Evolutionary conservation across 495 filamentous ascomycete species (phyloP).

Genomic region (Penicillium antarcticum): DNA sequence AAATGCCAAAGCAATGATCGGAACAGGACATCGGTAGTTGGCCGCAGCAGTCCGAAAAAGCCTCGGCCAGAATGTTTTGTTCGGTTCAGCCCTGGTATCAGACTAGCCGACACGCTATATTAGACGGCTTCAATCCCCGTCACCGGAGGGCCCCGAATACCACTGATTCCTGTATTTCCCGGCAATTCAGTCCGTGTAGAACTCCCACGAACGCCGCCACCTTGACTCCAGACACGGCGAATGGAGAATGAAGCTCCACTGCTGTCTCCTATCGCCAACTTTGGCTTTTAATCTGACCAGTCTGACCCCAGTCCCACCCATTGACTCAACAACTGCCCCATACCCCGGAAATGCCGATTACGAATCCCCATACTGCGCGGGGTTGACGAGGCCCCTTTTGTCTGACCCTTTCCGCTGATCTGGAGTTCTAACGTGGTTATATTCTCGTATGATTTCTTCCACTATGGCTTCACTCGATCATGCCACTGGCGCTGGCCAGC

Average conservation of each 20-base stretch:
- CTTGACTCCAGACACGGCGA: not conserved
- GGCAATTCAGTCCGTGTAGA: not conserved
- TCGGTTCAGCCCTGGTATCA: not conserved
- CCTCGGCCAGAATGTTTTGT: not conserved
- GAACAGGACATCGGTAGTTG: not conserved
- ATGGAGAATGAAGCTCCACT: not conserved
- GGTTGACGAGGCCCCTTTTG: slow-evolving; percentile 2
- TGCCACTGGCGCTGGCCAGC: not conserved
- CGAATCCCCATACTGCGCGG: not conserved
- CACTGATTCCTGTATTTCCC: not conserved
- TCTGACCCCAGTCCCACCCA: not conserved
- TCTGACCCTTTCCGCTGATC: not conserved
- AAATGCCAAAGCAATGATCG: not conserved
- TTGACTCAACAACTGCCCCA: slow-evolving; percentile 1
- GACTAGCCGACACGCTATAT: not conserved
- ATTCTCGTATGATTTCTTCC: not conserved
- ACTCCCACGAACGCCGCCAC: slow-evolving; percentile 4
- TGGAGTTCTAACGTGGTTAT: not conserved
- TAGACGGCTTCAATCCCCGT: not conserved
- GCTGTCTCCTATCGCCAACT: not conserved
- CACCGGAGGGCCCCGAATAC: not conserved
- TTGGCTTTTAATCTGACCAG: not conserved
- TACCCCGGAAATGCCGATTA: slow-evolving; percentile 8
- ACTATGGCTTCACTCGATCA: slow-evolving; percentile 5
- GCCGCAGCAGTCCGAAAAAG: not conserved